Evolutionary conservation across 2,329 filamentous ascomycete species (phyloP).

Genomic region (Microcera coccophila): DNA sequence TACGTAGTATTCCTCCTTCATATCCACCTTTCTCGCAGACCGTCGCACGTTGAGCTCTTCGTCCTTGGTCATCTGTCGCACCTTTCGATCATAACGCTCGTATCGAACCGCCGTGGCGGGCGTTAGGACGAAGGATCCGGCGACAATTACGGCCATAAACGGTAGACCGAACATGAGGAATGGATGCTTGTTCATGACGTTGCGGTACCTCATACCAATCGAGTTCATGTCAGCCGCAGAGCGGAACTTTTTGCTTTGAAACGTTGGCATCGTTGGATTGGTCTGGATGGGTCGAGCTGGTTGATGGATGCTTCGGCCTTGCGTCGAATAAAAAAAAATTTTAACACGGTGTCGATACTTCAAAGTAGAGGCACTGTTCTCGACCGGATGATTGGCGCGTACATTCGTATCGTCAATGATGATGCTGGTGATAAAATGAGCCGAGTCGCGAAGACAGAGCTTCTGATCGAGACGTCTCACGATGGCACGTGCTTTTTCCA

Average conservation of each 20-base stretch:
- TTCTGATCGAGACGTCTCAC: not conserved
- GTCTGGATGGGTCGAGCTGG: not conserved
- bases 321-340: not conserved
- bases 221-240: constrained; percentile 61
- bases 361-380: not conserved
- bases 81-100: constrained; percentile 86
- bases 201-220: constrained; percentile 73
- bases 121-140: constrained; percentile 88
- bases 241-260: constrained; percentile 68
- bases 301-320: not conserved
- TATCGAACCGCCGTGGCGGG: constrained; percentile 92
- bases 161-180: constrained; percentile 93
- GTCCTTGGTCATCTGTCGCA: constrained; percentile 77
- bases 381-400: not conserved
- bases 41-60: constrained; percentile 81
- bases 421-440: not conserved
- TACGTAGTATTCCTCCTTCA: constrained; percentile 85
- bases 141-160: constrained; percentile 85
- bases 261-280: constrained; percentile 42
- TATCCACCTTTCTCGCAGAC: constrained; percentile 66
- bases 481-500: not conserved
- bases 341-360: not conserved
- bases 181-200: constrained; percentile 69
- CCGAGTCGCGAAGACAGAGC: not conserved
- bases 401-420: not conserved